Base-by-base conservation (phyloP, 805 yeast species). In the Limtongia smithiae region DNA sequence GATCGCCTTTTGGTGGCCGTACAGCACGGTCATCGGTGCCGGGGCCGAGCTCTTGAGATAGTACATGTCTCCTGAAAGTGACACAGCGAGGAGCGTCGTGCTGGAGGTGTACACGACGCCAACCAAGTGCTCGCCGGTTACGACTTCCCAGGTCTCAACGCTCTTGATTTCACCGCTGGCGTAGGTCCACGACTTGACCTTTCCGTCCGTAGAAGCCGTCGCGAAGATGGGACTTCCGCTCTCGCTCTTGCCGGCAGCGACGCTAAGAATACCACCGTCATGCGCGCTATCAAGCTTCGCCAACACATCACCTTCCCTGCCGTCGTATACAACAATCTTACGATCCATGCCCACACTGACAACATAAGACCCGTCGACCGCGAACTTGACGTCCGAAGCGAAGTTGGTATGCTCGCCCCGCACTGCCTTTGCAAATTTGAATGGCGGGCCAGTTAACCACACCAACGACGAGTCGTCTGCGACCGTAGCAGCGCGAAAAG, bases 401-500 rank as follows among this genome's bases (percentile, higher is more conserved):
- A 87, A 83, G 62, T 85, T 88, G 15, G 79, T 71, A 66, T 91
- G 97, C 58, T 81, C 72, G 4, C 81, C 83, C 59, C 94, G 75
- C 41, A 81, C 78, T 61, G 90, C 80, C 37, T 78, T 75, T 37
- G 78, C 74, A 63, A 91, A 93, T 65, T 86, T 86, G 75, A 90
- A 93, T 0, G 98, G 98, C 3, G 97, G 96, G 1, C 97, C 97
- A 46, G 81, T 81, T 63, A 78, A 81, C 63, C 89, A 89, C 1
- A 90, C 95, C 57, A 90, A 68, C 1, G 86, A 83, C 45, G 82
- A 80, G 65, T 93, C 97, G 63, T 90, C 96, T 34, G 94, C 79
- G 7, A 84, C 97, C 2, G 97, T 89, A 4, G 85, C 95, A 0
- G 96, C 96, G 49, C 96, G 74, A 71, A 85, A 87, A 8, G 98